Evolutionary conservation across 1,139 yeast genomes (phyloP).

Genomic region (Pichia inconspicua): DNA sequence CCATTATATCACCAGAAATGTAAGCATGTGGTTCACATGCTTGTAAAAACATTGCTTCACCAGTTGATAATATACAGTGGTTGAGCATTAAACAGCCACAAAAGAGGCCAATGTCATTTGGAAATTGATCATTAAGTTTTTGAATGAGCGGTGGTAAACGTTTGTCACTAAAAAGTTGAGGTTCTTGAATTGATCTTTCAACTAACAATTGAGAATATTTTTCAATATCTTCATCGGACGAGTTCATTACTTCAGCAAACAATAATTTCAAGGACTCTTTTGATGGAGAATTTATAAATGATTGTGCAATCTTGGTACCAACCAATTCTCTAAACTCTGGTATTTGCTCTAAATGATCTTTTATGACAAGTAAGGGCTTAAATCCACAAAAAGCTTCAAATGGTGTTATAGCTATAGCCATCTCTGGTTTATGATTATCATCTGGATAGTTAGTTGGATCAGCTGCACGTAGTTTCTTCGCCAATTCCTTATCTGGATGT

Average conservation of each 20-base stretch:
- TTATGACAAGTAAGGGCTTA: slow-evolving; percentile 77
- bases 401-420: slow-evolving; percentile 94
- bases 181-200: slow-evolving; percentile 46
- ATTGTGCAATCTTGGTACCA: slow-evolving; percentile 49
- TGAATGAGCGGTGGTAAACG: slow-evolving; percentile 62
- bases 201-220: slow-evolving; percentile 56
- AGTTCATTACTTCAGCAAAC: slow-evolving; percentile 77
- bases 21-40: slow-evolving; percentile 99
- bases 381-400: slow-evolving; percentile 98
- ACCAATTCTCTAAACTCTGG: slow-evolving; percentile 72
- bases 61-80: slow-evolving; percentile 75
- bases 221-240: slow-evolving; percentile 48
- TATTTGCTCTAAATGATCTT: slow-evolving; percentile 54
- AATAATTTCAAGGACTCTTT: slow-evolving; percentile 62
- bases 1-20: slow-evolving; percentile 92
- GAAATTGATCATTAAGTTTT: slow-evolving; percentile 79
- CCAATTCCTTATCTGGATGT: slow-evolving; percentile 89
- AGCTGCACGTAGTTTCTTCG: slow-evolving; percentile 59
- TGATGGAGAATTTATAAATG: slow-evolving; percentile 32
- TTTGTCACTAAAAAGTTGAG: slow-evolving; percentile 42
- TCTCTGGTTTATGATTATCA: slow-evolving; percentile 97
- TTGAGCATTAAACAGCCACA: slow-evolving; percentile 91
- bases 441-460: slow-evolving; percentile 97
- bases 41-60: slow-evolving; percentile 93
- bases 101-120: slow-evolving; percentile 87